A percentile compares a stretch with the other conserved stretches of the same genome.
Conservation (phyloP, 1,284 basidiomycete genomes). For the Porogramme epimiltina region DNA sequence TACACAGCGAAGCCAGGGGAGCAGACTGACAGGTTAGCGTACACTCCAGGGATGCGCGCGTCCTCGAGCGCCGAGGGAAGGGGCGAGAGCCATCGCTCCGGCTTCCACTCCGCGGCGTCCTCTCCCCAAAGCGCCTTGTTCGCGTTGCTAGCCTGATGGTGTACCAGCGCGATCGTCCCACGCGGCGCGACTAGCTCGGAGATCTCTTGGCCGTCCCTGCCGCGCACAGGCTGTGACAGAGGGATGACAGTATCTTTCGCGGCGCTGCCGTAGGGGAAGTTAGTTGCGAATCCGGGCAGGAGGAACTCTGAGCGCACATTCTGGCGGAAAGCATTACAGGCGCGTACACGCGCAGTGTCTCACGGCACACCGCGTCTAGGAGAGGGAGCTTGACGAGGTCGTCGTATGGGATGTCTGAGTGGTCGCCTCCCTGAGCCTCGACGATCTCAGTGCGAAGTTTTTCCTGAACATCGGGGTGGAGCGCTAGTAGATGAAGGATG, state of each 20-base stretch:
- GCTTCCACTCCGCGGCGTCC: constrained; percentile 25
- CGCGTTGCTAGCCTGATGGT: constrained; percentile 12
- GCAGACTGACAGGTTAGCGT: constrained; percentile 19
- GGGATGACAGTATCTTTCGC: constrained; percentile 23
- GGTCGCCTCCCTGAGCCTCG: constrained; percentile 15
- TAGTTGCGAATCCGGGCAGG: not conserved
- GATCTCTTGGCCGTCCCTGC: constrained; percentile 3
- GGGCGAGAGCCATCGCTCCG: constrained; percentile 20
- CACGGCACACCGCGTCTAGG: constrained; percentile 36
- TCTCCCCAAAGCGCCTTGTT: constrained; percentile 23
- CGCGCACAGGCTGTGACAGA: constrained; percentile 25
- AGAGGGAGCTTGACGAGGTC: constrained; percentile 32
- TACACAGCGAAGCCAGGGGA: too few species aligned
- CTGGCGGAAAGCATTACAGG: not conserved
- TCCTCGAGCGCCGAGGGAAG: constrained; percentile 10
- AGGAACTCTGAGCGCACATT: not conserved
- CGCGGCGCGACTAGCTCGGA: not conserved
- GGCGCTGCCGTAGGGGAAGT: constrained; percentile 7
- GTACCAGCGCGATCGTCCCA: constrained; percentile 5
- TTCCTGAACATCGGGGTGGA: constrained; percentile 7
- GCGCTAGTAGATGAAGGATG: constrained; percentile 23
- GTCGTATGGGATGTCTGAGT: constrained; percentile 28
- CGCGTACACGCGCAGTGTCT: constrained; percentile 48
- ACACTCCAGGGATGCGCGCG: constrained; percentile 20
- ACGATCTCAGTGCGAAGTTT: constrained; percentile 28